These are phyloP conservation scores for Drosera capensis DNA, from an alignment of 148 eudicot species.

Conservation along the genomic window DNA sequence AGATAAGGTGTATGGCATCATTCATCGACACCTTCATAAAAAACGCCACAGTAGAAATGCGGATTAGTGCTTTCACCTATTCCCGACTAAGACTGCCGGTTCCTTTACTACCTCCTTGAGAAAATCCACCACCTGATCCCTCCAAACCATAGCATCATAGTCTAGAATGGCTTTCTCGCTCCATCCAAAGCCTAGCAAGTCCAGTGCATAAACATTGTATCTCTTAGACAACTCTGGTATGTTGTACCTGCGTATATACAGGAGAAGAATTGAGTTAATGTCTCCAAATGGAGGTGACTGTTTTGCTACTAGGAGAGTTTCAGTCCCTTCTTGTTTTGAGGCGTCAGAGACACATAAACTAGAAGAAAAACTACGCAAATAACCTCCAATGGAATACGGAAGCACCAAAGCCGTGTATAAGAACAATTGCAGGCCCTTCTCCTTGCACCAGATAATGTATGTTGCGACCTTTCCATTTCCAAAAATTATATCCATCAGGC, in stretches of 20 bases:
- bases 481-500: slow-evolving; percentile 76
- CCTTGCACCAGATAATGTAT: slow-evolving; percentile 94
- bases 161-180: slow-evolving; percentile 92
- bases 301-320: background rate
- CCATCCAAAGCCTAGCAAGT: slow-evolving; percentile 96
- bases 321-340: background rate
- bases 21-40: too few relatives aligned
- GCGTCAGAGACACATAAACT: background rate
- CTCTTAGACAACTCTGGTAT: slow-evolving; percentile 90
- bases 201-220: slow-evolving; percentile 85
- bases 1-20: too few relatives aligned
- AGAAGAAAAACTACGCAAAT: background rate
- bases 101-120: slow-evolving; percentile 74
- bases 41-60: too few relatives aligned
- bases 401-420: slow-evolving; percentile 98
- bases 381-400: slow-evolving; percentile 99
- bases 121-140: slow-evolving; percentile 85
- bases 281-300: background rate
- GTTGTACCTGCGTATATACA: slow-evolving; percentile 46
- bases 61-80: slow-evolving; percentile 39
- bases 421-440: slow-evolving; percentile 69
- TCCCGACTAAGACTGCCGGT: slow-evolving; percentile 82
- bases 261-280: background rate
- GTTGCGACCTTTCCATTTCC: slow-evolving; percentile 84
- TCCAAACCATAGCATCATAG: slow-evolving; percentile 88